phyloP scores from a whole-genome alignment of 305 asterid species.

The Lippia alba region DNA sequence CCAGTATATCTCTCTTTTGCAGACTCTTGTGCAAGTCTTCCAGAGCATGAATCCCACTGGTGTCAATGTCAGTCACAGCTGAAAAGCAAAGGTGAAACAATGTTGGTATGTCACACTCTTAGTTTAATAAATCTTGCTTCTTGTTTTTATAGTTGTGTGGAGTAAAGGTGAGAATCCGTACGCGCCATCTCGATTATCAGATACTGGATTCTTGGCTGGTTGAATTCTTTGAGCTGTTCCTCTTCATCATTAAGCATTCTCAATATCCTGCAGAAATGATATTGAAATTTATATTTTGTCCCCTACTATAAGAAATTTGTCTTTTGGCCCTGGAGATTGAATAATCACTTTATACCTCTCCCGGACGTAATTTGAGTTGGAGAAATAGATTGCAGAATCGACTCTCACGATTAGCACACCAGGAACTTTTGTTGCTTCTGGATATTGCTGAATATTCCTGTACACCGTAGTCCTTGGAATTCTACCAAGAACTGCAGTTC shows the following conservation, averaged over 20 bases:
- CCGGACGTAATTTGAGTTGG: conserved; percentile 63
- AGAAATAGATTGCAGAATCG: conserved; percentile 75
- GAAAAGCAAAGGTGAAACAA: conserved; percentile 16
- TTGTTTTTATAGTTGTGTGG: background rate
- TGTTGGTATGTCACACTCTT: background rate
- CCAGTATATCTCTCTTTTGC: conserved; percentile 55
- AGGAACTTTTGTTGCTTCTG: conserved; percentile 61
- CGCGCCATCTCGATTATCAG: conserved; percentile 72
- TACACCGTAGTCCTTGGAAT: conserved; percentile 66
- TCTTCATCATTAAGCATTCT: conserved; percentile 60
- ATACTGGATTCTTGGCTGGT: conserved; percentile 46
- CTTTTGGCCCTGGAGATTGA: background rate
- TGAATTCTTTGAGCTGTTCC: conserved; percentile 40
- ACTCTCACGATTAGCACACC: conserved; percentile 66
- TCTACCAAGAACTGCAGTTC: conserved; percentile 60
- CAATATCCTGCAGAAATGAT: conserved; percentile 45
- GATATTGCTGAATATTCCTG: conserved; percentile 63
- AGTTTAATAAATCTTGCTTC: background rate
- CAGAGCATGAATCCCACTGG: conserved; percentile 68
- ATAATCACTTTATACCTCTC: conserved; percentile 45
- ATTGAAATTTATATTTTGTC: too few species aligned
- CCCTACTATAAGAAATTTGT: background rate
- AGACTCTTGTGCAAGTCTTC: conserved; percentile 59
- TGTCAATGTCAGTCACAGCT: conserved; percentile 81
- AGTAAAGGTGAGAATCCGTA: conserved; percentile 28